Evolutionary conservation across 495 filamentous ascomycete genomes (phyloP).

Genomic region (Penicillium manginii): DNA sequence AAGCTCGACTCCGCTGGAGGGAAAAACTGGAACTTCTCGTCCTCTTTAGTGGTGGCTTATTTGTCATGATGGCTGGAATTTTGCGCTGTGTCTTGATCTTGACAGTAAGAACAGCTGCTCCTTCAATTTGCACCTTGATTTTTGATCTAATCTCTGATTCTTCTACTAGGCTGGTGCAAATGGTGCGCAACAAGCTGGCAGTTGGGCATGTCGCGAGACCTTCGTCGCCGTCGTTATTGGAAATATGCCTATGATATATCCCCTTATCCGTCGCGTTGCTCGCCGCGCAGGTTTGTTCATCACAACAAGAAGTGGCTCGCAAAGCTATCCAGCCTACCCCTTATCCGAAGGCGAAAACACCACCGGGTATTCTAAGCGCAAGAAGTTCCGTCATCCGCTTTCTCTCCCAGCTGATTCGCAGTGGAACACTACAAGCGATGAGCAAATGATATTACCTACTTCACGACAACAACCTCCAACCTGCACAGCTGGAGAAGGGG

Average conservation of each 20-base stretch:
- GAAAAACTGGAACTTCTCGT: conserved; percentile 58
- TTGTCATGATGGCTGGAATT: conserved; percentile 63
- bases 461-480: conserved; percentile 33
- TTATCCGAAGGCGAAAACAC: conserved; percentile 31
- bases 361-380: conserved; percentile 26
- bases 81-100: conserved; percentile 61
- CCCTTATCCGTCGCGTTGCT: conserved; percentile 46
- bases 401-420: conserved; percentile 43
- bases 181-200: conserved; percentile 57
- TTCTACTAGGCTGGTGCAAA: conserved; percentile 48
- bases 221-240: conserved; percentile 63
- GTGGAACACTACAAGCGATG: conserved; percentile 43
- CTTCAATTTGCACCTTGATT: not conserved
- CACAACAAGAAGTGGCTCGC: conserved; percentile 19
- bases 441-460: conserved; percentile 42
- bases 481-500: conserved; percentile 26
- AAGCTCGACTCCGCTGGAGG: conserved; percentile 50
- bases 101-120: conserved; percentile 39
- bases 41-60: conserved; percentile 62
- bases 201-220: conserved; percentile 66
- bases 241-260: conserved; percentile 65
- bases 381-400: conserved; percentile 44
- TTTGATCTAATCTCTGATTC: not conserved
- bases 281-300: conserved; percentile 38
- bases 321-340: conserved; percentile 32